phyloP scores from a whole-genome alignment of 805 yeast genomes.

The Pichia thaimueangensis region DNA sequence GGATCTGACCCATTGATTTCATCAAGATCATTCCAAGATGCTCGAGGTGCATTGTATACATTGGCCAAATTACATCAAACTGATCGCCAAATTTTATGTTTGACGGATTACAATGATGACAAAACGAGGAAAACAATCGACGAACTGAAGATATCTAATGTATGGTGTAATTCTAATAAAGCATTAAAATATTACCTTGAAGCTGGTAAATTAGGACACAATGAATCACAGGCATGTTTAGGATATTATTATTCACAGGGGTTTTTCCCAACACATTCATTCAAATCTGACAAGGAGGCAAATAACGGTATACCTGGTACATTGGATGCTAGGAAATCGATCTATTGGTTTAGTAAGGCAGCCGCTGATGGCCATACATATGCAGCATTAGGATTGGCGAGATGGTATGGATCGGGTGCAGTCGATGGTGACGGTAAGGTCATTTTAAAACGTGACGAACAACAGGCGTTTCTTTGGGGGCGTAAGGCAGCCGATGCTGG shows the following conservation, averaged over 20 bases:
- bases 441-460: slow-evolving; percentile 47
- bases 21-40: slow-evolving; percentile 29
- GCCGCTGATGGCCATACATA: slow-evolving; percentile 60
- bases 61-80: slow-evolving; percentile 33
- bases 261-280: slow-evolving; percentile 28
- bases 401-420: slow-evolving; percentile 74
- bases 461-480: slow-evolving; percentile 66
- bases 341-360: slow-evolving; percentile 70
- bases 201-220: slow-evolving; percentile 55
- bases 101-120: slow-evolving; percentile 17
- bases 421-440: slow-evolving; percentile 27
- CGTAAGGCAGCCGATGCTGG: slow-evolving; percentile 54
- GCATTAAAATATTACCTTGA: slow-evolving; percentile 49
- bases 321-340: slow-evolving; percentile 49
- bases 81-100: slow-evolving; percentile 26
- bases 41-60: slow-evolving; percentile 30
- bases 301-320: slow-evolving; percentile 22
- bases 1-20: slow-evolving; percentile 30
- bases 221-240: slow-evolving; percentile 62
- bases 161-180: slow-evolving; percentile 31
- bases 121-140: slow-evolving; percentile 30
- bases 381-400: slow-evolving; percentile 66
- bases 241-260: slow-evolving; percentile 76
- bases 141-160: slow-evolving; percentile 28
- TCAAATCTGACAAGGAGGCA: slow-evolving; percentile 29